Evolutionary conservation across 108 stramenopile genomes (phyloP).

Genomic region (Discostella pseudostelligera): DNA sequence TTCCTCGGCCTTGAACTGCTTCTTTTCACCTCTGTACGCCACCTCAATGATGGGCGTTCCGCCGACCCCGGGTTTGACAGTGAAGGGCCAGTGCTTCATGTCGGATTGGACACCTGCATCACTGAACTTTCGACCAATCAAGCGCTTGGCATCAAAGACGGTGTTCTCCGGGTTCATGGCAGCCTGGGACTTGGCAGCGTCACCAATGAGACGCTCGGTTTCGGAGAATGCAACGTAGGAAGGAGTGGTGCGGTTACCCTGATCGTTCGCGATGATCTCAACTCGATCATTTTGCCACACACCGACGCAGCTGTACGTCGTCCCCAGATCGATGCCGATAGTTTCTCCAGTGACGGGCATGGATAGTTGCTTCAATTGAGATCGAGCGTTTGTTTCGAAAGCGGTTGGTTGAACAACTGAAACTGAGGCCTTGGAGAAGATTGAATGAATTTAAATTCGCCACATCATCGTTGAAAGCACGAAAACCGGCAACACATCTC

Average conservation of each 20-base stretch:
- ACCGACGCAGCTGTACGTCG: conserved; percentile 76
- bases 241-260: conserved; percentile 80
- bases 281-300: conserved; percentile 72
- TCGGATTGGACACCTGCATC: conserved; percentile 76
- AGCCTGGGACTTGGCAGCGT: conserved; percentile 80
- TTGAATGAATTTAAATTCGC: too few species aligned
- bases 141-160: conserved; percentile 83
- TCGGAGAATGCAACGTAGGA: conserved; percentile 75
- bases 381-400: too few species aligned
- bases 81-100: conserved; percentile 80
- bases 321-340: conserved; percentile 31
- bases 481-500: too few species aligned
- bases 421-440: too few species aligned
- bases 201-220: conserved; percentile 69
- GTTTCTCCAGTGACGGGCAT: too few species aligned
- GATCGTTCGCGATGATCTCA: conserved; percentile 83
- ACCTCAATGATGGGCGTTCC: conserved; percentile 90
- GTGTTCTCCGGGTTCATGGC: conserved; percentile 78
- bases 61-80: conserved; percentile 69
- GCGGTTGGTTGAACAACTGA: too few species aligned
- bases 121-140: conserved; percentile 66
- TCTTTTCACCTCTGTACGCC: conserved; percentile 54
- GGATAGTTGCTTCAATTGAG: too few species aligned
- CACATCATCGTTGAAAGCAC: too few species aligned
- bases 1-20: conserved; percentile 73